Percentiles rank a stretch among this genome's conserved stretches.
Evolutionary conservation across 2,329 filamentous ascomycete species (phyloP).

Genomic region (Sporothrix inflata): DNA sequence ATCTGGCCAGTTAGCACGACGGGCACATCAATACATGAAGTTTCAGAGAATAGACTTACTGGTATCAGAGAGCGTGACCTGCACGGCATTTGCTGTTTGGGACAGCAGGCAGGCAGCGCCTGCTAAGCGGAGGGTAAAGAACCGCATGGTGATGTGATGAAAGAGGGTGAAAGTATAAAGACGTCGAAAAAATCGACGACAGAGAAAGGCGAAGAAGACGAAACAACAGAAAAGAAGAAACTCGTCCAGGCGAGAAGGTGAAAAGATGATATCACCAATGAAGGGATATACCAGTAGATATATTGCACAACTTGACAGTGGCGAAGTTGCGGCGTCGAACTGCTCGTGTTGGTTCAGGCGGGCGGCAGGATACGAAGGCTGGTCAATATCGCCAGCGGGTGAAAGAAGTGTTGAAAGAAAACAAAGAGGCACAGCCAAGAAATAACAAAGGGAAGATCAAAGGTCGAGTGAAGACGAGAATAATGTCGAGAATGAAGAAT

Average conservation of each 20-base stretch:
- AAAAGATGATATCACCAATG: neutral
- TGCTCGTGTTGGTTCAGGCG: neutral
- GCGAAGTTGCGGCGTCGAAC: neutral
- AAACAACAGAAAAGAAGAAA: constrained; percentile 29
- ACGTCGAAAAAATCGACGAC: neutral
- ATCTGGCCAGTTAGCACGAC: constrained; percentile 42
- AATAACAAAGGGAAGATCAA: neutral
- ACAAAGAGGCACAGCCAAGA: constrained; percentile 27
- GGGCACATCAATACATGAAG: no score
- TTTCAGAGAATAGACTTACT: no score
- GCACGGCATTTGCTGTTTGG: constrained; percentile 31
- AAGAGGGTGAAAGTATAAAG: neutral
- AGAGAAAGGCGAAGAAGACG: neutral
- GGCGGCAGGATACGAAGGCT: constrained; percentile 1
- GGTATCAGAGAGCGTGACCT: constrained; percentile 30
- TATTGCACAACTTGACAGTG: neutral
- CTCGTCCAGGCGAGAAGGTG: neutral
- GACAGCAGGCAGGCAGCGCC: constrained; percentile 31
- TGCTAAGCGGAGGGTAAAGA: constrained; percentile 18
- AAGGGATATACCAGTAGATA: constrained; percentile 16
- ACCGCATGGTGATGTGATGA: constrained; percentile 5
- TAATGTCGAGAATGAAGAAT: neutral
- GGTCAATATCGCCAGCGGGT: neutral
- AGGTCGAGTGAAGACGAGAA: neutral
- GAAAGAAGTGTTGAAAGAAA: neutral